These are phyloP conservation scores for Cladosporium sp. DNA, from an alignment of 2,329 filamentous ascomycete species.

Conservation along the genomic window DNA sequence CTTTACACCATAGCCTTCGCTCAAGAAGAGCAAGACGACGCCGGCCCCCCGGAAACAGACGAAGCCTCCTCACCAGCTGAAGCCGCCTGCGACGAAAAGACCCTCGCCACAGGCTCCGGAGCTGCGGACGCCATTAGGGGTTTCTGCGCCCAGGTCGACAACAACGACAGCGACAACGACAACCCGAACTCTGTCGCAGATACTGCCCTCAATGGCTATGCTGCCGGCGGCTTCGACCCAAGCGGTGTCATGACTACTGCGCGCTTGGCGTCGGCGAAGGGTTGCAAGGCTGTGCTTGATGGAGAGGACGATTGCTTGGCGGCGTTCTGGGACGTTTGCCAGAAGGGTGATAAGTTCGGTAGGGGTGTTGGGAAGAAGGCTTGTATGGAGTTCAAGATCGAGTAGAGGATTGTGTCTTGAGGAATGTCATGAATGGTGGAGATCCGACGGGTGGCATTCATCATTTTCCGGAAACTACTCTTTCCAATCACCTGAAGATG, in stretches of 20 bases:
- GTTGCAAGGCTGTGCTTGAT: neutral
- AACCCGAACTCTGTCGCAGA: neutral
- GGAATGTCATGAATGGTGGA: no score
- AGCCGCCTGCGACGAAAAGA: constrained; percentile 1
- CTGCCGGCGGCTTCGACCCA: constrained; percentile 3
- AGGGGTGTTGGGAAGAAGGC: neutral
- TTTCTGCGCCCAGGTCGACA: constrained; percentile 4
- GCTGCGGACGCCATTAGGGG: constrained; percentile 6
- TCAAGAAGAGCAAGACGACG: neutral
- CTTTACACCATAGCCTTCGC: neutral
- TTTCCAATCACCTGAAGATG: no score
- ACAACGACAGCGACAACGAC: constrained; percentile 2
- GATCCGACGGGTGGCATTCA: no score
- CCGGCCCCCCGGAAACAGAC: neutral
- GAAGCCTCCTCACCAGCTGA: neutral
- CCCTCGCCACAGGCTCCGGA: constrained; percentile 1
- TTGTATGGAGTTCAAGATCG: constrained; percentile 5
- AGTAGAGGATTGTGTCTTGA: neutral
- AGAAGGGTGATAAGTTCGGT: constrained; percentile 3
- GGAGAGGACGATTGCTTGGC: constrained; percentile 2
- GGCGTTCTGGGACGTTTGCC: neutral
- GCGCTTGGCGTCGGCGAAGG: neutral
- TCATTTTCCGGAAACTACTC: no score
- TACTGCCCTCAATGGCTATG: constrained; percentile 4
- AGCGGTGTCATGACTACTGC: constrained; percentile 4